phyloP scores from a whole-genome alignment of 1,284 basidiomycete species.

The Acaromyces ingoldii region DNA sequence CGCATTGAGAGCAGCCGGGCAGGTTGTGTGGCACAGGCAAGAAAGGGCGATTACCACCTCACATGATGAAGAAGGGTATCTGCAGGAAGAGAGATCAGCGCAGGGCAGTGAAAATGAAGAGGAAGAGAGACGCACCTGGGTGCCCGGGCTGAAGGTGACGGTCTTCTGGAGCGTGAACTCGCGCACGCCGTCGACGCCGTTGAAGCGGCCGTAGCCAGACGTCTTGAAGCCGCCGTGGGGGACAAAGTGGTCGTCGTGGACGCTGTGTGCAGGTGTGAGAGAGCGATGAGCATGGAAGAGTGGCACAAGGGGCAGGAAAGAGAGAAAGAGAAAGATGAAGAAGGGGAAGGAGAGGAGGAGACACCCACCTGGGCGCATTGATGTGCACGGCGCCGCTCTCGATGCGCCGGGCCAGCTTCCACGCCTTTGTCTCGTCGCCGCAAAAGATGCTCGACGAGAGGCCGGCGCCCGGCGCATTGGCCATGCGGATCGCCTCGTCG shows the following conservation, averaged over 20 bases:
- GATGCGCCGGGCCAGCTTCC: constrained; percentile 6
- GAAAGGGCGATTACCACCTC: too few relatives aligned
- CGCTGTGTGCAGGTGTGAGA: not conserved
- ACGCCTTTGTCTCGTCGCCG: constrained; percentile 10
- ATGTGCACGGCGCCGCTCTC: constrained; percentile 17
- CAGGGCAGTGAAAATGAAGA: too few relatives aligned
- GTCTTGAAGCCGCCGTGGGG: constrained; percentile 14
- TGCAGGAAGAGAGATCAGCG: too few relatives aligned
- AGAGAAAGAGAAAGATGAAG: not conserved
- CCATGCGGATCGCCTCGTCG: constrained; percentile 10
- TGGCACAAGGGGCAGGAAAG: too few relatives aligned
- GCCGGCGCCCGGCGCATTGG: constrained; percentile 8
- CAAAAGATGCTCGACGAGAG: constrained; percentile 8
- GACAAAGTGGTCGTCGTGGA: constrained; percentile 14
- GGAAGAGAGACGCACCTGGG: constrained; percentile 5
- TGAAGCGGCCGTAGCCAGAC: constrained; percentile 14
- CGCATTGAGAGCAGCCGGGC: too few relatives aligned
- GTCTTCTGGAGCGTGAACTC: constrained; percentile 13
- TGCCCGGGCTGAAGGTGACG: constrained; percentile 9
- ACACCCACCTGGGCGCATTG: constrained; percentile 1
- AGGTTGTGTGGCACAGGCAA: too few relatives aligned
- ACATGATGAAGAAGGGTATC: too few relatives aligned
- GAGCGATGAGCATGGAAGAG: too few relatives aligned
- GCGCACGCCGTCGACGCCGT: constrained; percentile 8
- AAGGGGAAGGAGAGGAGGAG: not conserved